Percentiles rank a stretch among this genome's conserved stretches.
These are phyloP conservation scores for Ambrosia artemisiifolia DNA, from an alignment of 129 eudicot species.

Conservation along the genomic window DNA sequence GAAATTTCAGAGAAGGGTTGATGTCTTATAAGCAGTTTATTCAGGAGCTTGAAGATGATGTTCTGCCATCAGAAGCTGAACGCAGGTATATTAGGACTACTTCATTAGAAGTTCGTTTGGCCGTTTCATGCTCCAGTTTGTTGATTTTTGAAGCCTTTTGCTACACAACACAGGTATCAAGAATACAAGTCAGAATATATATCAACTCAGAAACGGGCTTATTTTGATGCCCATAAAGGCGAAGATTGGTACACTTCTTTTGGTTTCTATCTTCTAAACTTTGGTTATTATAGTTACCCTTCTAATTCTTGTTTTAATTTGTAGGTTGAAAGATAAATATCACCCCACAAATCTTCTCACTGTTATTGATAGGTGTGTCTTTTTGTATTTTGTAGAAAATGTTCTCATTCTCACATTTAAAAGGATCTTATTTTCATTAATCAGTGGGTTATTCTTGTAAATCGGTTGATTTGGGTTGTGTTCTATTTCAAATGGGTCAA, in stretches of 20 bases:
- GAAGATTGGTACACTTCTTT: conserved; percentile 70
- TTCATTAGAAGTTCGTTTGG: neutral
- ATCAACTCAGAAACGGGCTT: conserved; percentile 86
- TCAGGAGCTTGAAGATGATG: conserved; percentile 99
- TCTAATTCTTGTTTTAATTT: conserved; percentile 22
- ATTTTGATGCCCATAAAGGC: conserved; percentile 86
- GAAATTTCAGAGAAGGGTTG: conserved; percentile 77
- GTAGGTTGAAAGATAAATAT: conserved; percentile 93
- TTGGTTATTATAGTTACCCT: neutral
- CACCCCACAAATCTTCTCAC: conserved; percentile 87
- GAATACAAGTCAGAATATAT: conserved; percentile 94
- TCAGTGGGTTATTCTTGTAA: neutral
- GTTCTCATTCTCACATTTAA: too few species aligned
- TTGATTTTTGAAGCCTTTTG: neutral
- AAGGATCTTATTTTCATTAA: too few species aligned
- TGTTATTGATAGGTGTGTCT: conserved; percentile 78
- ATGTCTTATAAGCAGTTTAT: conserved; percentile 99
- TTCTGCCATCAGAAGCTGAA: conserved; percentile 92
- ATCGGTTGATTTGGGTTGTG: neutral
- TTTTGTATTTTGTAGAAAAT: conserved; percentile 1
- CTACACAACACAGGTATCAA: conserved; percentile 57
- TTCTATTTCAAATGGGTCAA: neutral
- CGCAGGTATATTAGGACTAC: conserved; percentile 56
- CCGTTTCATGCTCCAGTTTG: neutral
- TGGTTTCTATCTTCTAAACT: too few species aligned